Conservation (phyloP, 768 basidiomycete species). For the Dentipellis fragilis region DNA sequence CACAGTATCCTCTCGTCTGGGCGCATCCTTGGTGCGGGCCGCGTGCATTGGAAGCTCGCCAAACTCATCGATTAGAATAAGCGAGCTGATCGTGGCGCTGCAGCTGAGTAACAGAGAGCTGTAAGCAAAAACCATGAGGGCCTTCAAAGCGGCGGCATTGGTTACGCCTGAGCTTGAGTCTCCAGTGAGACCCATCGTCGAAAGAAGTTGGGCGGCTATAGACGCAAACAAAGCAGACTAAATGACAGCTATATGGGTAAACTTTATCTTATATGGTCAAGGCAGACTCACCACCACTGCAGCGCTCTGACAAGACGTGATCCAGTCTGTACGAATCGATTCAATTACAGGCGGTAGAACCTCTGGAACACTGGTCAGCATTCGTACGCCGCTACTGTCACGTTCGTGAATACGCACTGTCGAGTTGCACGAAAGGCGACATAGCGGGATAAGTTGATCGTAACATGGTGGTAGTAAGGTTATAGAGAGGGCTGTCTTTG, state of each 20-base stretch:
- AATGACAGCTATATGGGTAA: neutral
- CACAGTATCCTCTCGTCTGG: neutral
- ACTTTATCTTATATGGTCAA: neutral
- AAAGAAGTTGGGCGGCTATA: conserved; percentile 9
- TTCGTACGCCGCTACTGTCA: too few species aligned
- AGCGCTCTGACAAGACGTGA: neutral
- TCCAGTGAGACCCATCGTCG: conserved; percentile 3
- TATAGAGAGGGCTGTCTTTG: too few species aligned
- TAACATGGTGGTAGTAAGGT: too few species aligned
- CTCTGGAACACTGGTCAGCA: neutral
- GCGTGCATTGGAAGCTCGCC: conserved; percentile 5
- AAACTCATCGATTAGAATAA: conserved; percentile 9
- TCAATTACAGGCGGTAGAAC: neutral
- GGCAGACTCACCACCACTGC: conserved; percentile 2
- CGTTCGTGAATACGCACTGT: too few species aligned
- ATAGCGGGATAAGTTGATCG: too few species aligned
- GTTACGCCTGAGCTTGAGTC: neutral
- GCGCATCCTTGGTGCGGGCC: neutral
- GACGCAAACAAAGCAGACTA: conserved; percentile 10
- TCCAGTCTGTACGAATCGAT: neutral
- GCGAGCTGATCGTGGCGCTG: conserved; percentile 10
- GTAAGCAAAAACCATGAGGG: conserved; percentile 10
- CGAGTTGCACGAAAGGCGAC: too few species aligned
- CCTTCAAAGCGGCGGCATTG: neutral
- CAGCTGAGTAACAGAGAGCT: conserved; percentile 11